Evolutionary conservation across 2,329 filamentous ascomycete genomes (phyloP).

Genomic region (Cercospora sp.): DNA sequence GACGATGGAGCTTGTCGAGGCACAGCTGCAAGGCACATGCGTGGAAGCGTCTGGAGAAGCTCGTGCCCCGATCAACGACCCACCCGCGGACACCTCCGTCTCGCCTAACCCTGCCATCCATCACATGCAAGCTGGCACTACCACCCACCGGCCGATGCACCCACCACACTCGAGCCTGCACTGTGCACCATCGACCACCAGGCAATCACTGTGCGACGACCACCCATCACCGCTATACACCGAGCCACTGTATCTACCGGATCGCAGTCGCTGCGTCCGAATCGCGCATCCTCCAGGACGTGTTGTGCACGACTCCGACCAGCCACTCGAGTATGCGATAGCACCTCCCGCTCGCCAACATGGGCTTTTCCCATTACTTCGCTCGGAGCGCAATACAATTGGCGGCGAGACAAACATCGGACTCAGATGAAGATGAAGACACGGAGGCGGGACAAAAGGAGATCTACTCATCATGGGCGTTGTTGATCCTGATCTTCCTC

Average conservation of each 20-base stretch:
- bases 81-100: not conserved
- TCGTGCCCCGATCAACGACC: not conserved
- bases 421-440: slow-evolving; percentile 56
- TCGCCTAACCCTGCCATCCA: not conserved
- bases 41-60: not conserved
- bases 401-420: slow-evolving; percentile 47
- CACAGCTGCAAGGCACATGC: slow-evolving; percentile 13
- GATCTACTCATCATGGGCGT: slow-evolving; percentile 91
- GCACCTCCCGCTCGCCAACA: slow-evolving; percentile 31
- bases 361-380: slow-evolving; percentile 32
- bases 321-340: slow-evolving; percentile 29
- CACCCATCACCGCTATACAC: not conserved
- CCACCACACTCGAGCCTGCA: not conserved
- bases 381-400: slow-evolving; percentile 25
- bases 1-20: not conserved
- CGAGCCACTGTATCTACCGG: not conserved
- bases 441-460: slow-evolving; percentile 87
- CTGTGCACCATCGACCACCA: not conserved
- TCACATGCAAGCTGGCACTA: slow-evolving; percentile 11
- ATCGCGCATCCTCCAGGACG: not conserved
- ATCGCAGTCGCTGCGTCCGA: not conserved
- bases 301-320: not conserved
- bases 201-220: not conserved
- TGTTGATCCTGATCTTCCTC: slow-evolving; percentile 94
- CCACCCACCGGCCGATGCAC: not conserved